Evolutionary conservation across 2,329 filamentous ascomycete species (phyloP), one percentile per base, ranked within the genome.

Genomic region (Ophiocordyceps robertsii): DNA sequence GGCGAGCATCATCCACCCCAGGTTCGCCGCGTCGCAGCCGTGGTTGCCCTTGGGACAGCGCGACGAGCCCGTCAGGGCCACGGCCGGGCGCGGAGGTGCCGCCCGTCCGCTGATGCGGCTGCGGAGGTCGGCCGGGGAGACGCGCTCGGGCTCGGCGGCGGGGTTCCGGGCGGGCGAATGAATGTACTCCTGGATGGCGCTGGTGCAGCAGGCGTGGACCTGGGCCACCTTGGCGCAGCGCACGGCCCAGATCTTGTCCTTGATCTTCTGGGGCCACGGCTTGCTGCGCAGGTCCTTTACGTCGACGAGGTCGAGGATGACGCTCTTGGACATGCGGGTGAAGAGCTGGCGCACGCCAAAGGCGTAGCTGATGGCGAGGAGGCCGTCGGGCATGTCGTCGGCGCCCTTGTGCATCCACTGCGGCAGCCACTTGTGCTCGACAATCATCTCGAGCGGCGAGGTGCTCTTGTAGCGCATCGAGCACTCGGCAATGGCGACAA

Each of bases 1-100:
- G 0, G 66, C 56, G n/a, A 72, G 58, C 65, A 75, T 70, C 30
- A 73, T 50, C 69, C 70, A 75, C 3, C 72, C 72, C 0, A 75
- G 57, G 42, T 71, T 73, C 0, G 64, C 64, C 0, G 70, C 69
- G 46, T 75, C 72, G 43, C 72, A 75, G 50, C 59, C 56, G 42
- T 68, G 69, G 42, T 63, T 69, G 1, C 68, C 67, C 44, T 62
- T 69, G 14, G 69, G 68, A 43, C 72, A 75, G 30, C 71, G 62
- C 3, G 69, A 61, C 1, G 53, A 57, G 29, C 58, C 63, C 1
- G 61, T 65, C 4, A 69, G 48, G 14, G 50, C 42, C 16, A 48
- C 47, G 6, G 49, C 47, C 9, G 47, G 44, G 11, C 44, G 39
- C 6, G 42, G 39, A 10, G 51, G 48, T 1, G 50, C 38, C 2